Base-by-base conservation (phyloP, 2,329 filamentous ascomycete species). In the Pezicula rhizophila region DNA sequence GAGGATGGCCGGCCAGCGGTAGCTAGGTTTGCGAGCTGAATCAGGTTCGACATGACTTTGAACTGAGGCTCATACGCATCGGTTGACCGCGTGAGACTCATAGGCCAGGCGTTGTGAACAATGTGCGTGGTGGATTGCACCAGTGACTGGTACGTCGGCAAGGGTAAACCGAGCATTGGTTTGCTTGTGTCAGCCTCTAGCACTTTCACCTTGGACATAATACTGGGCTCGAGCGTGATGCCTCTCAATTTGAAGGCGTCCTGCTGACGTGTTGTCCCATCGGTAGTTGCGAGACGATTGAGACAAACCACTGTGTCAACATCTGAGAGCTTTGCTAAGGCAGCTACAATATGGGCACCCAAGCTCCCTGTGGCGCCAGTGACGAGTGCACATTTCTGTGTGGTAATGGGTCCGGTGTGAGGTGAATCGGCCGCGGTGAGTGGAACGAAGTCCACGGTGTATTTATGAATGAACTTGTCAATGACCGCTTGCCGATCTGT, bases 21-120 rank as follows among this genome's bases (percentile, higher is more conserved):
- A 6, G 64, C 60, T 0, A 68, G 65, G 2, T 61, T 48, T 0
- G 73, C 71, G 2, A 80, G 61, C 35, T 73, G 61, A 7, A 79
- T 52, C 11, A 80, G 60, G 51, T 74, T 72, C 2, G 66, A 64
- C 66, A 80, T 68, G 12, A 67, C 63, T 4, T 66, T 56, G 43
- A 78, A 67, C 52, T 77, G 73, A 0, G 66, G 31, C 48, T 72
- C 69, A 47, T 72, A 75, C 1, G 56, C 64, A 1, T 47, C 44
- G 0, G 76, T 4, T 0, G 68, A 57, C 3, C 71, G 63, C 43
- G 62, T 73, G 8, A 57, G 58, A 46, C 64, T 72, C 73, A 78
- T 77, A 1, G 69, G 70, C 73, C 74, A 79, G 0, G 74, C 75
- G 43, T 72, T 76, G 57, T 78, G 74, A 17, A 76, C 49, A 37